Percentiles rank a stretch among this genome's conserved stretches.
Conservation (phyloP, 2,329 filamentous ascomycete genomes). For the Aspergillus phoenicis region DNA sequence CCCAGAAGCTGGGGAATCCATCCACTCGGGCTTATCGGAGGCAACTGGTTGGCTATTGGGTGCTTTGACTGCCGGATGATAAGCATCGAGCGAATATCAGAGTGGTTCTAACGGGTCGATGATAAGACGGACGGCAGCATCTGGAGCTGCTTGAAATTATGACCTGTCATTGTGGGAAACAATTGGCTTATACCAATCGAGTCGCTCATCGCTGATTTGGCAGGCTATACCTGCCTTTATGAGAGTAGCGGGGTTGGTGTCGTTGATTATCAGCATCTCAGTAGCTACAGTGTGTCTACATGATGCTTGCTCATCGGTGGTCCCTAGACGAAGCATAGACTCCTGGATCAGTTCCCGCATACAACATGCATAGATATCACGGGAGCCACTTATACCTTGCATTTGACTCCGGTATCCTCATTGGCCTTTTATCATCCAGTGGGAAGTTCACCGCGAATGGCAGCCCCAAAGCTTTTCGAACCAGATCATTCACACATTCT, state of each 20-base stretch:
- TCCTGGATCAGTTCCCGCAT: background rate
- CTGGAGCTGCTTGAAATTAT: background rate
- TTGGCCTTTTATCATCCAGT: background rate
- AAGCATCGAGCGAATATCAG: conserved; percentile 1
- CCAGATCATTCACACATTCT: background rate
- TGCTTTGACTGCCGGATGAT: conserved; percentile 5
- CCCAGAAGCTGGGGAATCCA: background rate
- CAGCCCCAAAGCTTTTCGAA: background rate
- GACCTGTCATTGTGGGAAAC: background rate
- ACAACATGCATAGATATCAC: background rate
- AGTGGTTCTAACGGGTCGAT: background rate
- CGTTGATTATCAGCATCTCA: background rate
- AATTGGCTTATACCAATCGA: background rate
- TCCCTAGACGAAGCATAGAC: background rate
- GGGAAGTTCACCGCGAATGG: background rate
- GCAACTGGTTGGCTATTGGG: background rate
- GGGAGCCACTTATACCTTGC: background rate
- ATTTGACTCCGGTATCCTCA: background rate
- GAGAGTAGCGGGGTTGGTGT: conserved; percentile 14
- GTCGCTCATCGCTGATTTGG: background rate
- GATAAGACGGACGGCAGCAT: conserved; percentile 6
- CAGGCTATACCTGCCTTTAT: conserved; percentile 29
- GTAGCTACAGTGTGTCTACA: background rate
- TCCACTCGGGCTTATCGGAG: background rate
- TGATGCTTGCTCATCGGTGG: background rate